These are phyloP conservation scores for Aquilaria malaccensis DNA, from an alignment of 345 rosid species.

Conservation along the genomic window DNA sequence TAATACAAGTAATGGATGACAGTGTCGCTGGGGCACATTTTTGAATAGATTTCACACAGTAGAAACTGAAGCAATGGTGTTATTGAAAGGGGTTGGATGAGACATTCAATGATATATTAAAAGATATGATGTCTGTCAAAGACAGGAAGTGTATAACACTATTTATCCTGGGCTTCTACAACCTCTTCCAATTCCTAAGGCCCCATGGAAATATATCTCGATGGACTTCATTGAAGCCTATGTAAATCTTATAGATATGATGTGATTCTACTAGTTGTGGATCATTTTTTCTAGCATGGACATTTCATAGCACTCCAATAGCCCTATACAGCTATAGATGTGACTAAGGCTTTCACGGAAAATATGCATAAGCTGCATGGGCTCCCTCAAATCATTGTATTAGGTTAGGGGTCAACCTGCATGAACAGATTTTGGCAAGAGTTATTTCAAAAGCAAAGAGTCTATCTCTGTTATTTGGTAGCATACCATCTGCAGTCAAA, in stretches of 20 bases:
- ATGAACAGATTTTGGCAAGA: neutral
- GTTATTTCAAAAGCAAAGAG: neutral
- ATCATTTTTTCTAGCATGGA: neutral
- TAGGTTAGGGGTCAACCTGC: neutral
- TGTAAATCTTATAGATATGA: neutral
- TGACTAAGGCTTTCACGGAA: neutral
- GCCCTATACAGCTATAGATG: neutral
- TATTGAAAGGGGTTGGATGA: neutral
- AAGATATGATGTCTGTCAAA: too few species aligned
- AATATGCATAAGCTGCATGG: neutral
- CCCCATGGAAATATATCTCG: neutral
- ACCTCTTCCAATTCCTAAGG: neutral
- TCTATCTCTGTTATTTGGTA: neutral
- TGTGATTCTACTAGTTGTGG: neutral
- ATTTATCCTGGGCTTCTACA: neutral
- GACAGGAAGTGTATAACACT: too few species aligned
- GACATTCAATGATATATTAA: neutral
- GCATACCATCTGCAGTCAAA: neutral
- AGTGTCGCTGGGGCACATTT: neutral
- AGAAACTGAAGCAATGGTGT: neutral
- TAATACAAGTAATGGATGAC: neutral
- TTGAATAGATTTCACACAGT: neutral
- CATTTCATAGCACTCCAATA: neutral
- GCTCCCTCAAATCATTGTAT: neutral
- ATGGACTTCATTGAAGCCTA: conserved; percentile 5